Conservation (phyloP, 176 grass and related monocot species). For the Areca catechu region DNA sequence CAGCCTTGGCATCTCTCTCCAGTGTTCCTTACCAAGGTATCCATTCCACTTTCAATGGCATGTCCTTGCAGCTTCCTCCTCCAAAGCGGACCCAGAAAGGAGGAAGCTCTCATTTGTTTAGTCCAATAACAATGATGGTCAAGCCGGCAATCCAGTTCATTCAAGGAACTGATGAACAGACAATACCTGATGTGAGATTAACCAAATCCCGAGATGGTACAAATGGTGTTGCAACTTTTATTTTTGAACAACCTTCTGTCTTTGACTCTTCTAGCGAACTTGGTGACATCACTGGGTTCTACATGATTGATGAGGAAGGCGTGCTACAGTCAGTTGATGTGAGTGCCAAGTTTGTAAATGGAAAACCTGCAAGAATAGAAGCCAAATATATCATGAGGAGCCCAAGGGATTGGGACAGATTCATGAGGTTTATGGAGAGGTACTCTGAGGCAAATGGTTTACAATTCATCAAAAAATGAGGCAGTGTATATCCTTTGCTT, state of each 20-base stretch:
- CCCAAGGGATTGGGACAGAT: slow-evolving; percentile 66
- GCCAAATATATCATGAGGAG: slow-evolving; percentile 77
- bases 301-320: slow-evolving; percentile 84
- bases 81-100: background rate
- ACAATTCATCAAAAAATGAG: slow-evolving; percentile 74
- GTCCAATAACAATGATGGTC: slow-evolving; percentile 35
- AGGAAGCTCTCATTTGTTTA: background rate
- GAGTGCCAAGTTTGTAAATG: slow-evolving; percentile 83
- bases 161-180: slow-evolving; percentile 88
- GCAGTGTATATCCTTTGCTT: background rate
- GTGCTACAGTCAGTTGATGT: slow-evolving; percentile 75
- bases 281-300: slow-evolving; percentile 84
- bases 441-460: slow-evolving; percentile 82
- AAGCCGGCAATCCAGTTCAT: slow-evolving; percentile 90
- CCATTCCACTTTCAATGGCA: slow-evolving; percentile 35
- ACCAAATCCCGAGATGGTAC: slow-evolving; percentile 84
- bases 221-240: slow-evolving; percentile 71
- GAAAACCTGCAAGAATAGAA: slow-evolving; percentile 57
- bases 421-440: slow-evolving; percentile 94
- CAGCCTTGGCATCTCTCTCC: slow-evolving; percentile 16
- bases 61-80: slow-evolving; percentile 34
- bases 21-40: slow-evolving; percentile 22
- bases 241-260: slow-evolving; percentile 72
- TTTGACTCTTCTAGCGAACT: slow-evolving; percentile 86
- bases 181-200: slow-evolving; percentile 76